Evolutionary conservation across 2,329 filamentous ascomycete genomes (phyloP).

Genomic region (Sporothrix inflata): DNA sequence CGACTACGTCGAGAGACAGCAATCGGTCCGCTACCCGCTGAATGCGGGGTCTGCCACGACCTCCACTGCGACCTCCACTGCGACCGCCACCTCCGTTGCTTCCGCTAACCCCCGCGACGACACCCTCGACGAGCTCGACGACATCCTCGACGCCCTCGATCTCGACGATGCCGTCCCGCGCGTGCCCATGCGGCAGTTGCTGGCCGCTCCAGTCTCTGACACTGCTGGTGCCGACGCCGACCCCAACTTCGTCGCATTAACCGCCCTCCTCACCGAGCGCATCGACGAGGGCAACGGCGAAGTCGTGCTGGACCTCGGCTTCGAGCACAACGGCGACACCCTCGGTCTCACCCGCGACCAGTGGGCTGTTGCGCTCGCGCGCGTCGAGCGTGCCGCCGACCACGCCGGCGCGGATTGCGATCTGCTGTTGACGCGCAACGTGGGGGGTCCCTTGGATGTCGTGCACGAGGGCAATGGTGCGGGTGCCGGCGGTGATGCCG

Average conservation of each 20-base stretch:
- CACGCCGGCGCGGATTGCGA: constrained; percentile 73
- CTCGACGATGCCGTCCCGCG: constrained; percentile 76
- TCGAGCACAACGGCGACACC: constrained; percentile 85
- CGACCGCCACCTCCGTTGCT: constrained; percentile 39
- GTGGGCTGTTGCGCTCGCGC: constrained; percentile 72
- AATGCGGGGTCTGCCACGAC: constrained; percentile 37
- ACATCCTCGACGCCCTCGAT: constrained; percentile 77
- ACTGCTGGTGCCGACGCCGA: constrained; percentile 55
- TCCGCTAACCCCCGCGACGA: constrained; percentile 34
- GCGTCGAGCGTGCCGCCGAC: constrained; percentile 68
- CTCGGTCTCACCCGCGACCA: constrained; percentile 76
- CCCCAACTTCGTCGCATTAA: constrained; percentile 64
- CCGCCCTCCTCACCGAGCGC: constrained; percentile 66
- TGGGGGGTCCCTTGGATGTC: constrained; percentile 76
- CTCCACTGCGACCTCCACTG: constrained; percentile 35
- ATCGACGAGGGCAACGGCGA: constrained; percentile 86
- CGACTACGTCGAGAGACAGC: constrained; percentile 95
- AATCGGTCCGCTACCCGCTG: constrained; percentile 68
- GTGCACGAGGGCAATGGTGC: not conserved
- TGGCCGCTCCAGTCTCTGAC: constrained; percentile 61
- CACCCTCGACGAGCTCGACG: constrained; percentile 57
- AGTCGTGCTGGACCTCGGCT: constrained; percentile 86
- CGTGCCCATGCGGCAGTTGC: constrained; percentile 73
- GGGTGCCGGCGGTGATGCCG: not conserved
- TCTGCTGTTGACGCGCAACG: constrained; percentile 85